Evolutionary conservation across 345 rosid species (phyloP).

Genomic region (Salix koriyanagi): DNA sequence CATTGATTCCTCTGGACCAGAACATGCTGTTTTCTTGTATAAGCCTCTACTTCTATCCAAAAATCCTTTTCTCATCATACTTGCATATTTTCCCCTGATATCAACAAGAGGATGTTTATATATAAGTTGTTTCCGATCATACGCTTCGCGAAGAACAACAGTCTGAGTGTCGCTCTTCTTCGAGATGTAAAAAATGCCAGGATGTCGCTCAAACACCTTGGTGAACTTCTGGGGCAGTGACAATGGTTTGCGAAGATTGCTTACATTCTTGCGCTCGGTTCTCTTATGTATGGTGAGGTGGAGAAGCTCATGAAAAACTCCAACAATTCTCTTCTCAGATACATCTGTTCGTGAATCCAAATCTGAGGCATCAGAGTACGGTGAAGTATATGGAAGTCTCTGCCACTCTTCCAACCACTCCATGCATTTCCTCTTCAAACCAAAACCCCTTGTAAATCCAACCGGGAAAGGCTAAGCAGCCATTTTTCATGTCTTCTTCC

Average conservation of each 20-base stretch:
- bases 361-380: slow-evolving; percentile 57
- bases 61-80: slow-evolving; percentile 56
- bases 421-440: slow-evolving; percentile 70
- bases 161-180: slow-evolving; percentile 61
- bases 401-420: slow-evolving; percentile 86
- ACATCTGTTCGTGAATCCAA: slow-evolving; percentile 80
- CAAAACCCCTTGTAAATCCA: slow-evolving; percentile 75
- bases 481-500: slow-evolving; percentile 17
- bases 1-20: slow-evolving; percentile 4
- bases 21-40: slow-evolving; percentile 24
- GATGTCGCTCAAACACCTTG: slow-evolving; percentile 82
- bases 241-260: slow-evolving; percentile 68
- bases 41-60: slow-evolving; percentile 65
- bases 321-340: slow-evolving; percentile 80
- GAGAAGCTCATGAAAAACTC: slow-evolving; percentile 85
- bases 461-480: slow-evolving; percentile 63
- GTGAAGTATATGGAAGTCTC: slow-evolving; percentile 71
- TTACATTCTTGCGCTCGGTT: slow-evolving; percentile 67
- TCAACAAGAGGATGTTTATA: slow-evolving; percentile 55
- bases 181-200: slow-evolving; percentile 78
- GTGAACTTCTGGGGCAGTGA: slow-evolving; percentile 76
- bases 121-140: slow-evolving; percentile 44
- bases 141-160: slow-evolving; percentile 74
- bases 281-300: slow-evolving; percentile 65
- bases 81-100: slow-evolving; percentile 40